phyloP scores from a whole-genome alignment of 2,329 filamentous ascomycete genomes.

The Fusarium robinianum region DNA sequence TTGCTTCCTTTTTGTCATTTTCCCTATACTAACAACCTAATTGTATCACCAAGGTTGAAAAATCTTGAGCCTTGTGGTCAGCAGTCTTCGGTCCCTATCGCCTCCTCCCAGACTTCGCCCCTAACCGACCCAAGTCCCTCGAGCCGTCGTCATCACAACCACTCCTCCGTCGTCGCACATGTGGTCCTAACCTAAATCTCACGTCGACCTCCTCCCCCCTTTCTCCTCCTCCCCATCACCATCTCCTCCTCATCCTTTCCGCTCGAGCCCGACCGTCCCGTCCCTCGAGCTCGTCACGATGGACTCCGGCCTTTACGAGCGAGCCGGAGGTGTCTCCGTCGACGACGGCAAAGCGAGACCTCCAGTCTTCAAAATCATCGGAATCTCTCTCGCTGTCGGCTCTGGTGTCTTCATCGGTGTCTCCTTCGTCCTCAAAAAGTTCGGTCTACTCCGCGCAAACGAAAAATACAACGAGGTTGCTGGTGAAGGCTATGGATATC shows the following conservation, averaged over 20 bases:
- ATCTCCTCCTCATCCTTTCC: conserved; percentile 2
- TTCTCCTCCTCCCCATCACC: conserved; percentile 8
- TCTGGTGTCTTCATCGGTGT: conserved; percentile 92
- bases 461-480: conserved; percentile 95
- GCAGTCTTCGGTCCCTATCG: too few species aligned
- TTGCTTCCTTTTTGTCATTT: conserved; percentile 4
- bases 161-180: conserved; percentile 28
- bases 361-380: conserved; percentile 77
- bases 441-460: conserved; percentile 88
- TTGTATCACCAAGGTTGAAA: too few species aligned
- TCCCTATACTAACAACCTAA: too few species aligned
- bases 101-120: too few species aligned
- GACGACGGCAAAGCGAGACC: conserved; percentile 44
- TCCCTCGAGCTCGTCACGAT: conserved; percentile 14
- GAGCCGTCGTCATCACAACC: conserved; percentile 33
- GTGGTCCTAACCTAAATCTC: conserved; percentile 31
- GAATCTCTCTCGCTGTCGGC: conserved; percentile 80
- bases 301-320: conserved; percentile 32
- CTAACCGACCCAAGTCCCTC: too few species aligned
- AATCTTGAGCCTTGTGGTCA: too few species aligned
- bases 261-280: not conserved
- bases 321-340: conserved; percentile 25
- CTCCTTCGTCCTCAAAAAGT: conserved; percentile 95
- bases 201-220: conserved; percentile 9
- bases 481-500: conserved; percentile 94